Evolutionary conservation across 2,329 filamentous ascomycete genomes (phyloP).

Genomic region (Sphaerulina musiva): DNA sequence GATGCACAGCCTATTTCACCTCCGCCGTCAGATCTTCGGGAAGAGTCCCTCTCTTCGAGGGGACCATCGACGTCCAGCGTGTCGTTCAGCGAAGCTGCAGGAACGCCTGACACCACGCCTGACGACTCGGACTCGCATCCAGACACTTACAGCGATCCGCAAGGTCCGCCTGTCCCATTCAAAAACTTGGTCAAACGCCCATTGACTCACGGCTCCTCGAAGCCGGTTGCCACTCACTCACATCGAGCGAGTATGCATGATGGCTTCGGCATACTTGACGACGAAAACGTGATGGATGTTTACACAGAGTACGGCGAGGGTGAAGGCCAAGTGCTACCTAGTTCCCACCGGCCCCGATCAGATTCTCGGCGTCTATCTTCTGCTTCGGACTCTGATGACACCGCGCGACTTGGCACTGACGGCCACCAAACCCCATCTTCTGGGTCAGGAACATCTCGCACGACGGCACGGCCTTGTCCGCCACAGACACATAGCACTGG

Average conservation of each 20-base stretch:
- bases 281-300: background rate
- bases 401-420: background rate
- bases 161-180: slow-evolving; percentile 22
- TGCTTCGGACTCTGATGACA: slow-evolving; percentile 26
- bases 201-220: slow-evolving; percentile 41
- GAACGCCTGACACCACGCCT: background rate
- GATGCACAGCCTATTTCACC: slow-evolving; percentile 34
- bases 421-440: background rate
- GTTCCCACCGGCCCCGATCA: background rate
- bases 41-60: slow-evolving; percentile 23
- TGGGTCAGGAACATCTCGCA: background rate
- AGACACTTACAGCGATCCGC: slow-evolving; percentile 26
- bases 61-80: slow-evolving; percentile 6
- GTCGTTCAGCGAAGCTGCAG: background rate
- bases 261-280: slow-evolving; percentile 23
- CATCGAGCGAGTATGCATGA: slow-evolving; percentile 6
- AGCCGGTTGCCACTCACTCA: slow-evolving; percentile 14
- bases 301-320: slow-evolving; percentile 13
- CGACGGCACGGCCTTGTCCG: background rate
- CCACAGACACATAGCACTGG: background rate
- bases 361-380: slow-evolving; percentile 36
- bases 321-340: slow-evolving; percentile 5
- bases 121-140: slow-evolving; percentile 11
- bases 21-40: slow-evolving; percentile 25
- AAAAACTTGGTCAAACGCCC: slow-evolving; percentile 32